These are phyloP conservation scores for Eucalyptus regnans DNA, from an alignment of 345 rosid genomes.

Conservation along the genomic window DNA sequence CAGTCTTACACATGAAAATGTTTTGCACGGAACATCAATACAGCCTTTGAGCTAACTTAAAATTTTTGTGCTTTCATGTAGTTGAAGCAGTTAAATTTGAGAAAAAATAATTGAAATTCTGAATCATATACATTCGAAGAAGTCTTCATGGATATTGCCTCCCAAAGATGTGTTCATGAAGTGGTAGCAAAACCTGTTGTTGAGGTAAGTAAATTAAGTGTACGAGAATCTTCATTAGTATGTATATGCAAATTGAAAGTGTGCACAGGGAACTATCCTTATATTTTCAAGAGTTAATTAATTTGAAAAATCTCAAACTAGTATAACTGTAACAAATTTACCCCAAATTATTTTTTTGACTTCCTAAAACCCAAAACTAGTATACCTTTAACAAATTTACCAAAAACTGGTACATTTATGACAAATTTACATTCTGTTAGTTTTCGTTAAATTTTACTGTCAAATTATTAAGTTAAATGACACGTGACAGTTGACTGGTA, in stretches of 20 bases:
- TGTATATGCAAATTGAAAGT: neutral
- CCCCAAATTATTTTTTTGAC: too few species aligned
- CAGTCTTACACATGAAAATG: neutral
- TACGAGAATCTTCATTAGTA: neutral
- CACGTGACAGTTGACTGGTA: too few species aligned
- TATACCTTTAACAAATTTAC: too few species aligned
- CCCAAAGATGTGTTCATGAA: constrained; percentile 87
- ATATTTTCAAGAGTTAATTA: too few species aligned
- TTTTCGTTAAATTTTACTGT: too few species aligned
- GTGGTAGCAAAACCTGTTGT: constrained; percentile 88
- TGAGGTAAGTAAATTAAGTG: constrained; percentile 31
- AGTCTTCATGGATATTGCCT: constrained; percentile 66
- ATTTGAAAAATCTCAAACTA: too few species aligned
- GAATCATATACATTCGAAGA: constrained; percentile 83
- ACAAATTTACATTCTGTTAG: too few species aligned
- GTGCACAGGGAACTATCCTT: neutral
- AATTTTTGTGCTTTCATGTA: constrained; percentile 6
- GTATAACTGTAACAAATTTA: too few species aligned
- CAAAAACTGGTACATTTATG: too few species aligned
- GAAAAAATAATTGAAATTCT: constrained; percentile 80
- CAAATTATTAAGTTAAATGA: too few species aligned
- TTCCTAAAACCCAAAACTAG: too few species aligned
- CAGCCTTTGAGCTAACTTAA: neutral
- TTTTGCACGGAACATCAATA: neutral
- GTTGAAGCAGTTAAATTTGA: constrained; percentile 73